Evolutionary conservation across 306 rosid genomes (phyloP).

Genomic region (Mimosa bimucronata): DNA sequence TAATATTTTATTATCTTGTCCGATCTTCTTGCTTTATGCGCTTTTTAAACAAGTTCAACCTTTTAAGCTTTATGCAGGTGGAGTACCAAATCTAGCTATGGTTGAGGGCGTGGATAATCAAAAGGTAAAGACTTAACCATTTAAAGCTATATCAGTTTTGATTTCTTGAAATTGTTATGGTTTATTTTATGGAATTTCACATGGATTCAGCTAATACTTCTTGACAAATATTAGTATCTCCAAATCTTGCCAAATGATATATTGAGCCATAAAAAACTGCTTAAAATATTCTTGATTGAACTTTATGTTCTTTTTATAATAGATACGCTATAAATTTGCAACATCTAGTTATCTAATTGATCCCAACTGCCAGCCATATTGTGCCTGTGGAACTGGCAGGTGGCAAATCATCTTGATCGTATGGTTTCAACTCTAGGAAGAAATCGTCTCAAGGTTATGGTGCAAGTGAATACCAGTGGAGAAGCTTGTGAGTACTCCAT

Average conservation of each 20-base stretch:
- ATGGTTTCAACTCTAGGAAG: slow-evolving; percentile 74
- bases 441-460: slow-evolving; percentile 71
- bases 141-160: neutral
- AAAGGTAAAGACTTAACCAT: slow-evolving; percentile 61
- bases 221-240: slow-evolving; percentile 34
- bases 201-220: slow-evolving; percentile 36
- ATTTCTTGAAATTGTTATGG: neutral
- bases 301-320: slow-evolving; percentile 6
- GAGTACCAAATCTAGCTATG: slow-evolving; percentile 77
- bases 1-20: slow-evolving; percentile 22
- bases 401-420: slow-evolving; percentile 82
- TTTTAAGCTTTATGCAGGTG: slow-evolving; percentile 52
- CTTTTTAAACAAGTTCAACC: neutral
- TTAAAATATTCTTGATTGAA: neutral
- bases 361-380: slow-evolving; percentile 25
- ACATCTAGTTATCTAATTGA: slow-evolving; percentile 26
- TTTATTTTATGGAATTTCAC: neutral
- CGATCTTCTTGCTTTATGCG: slow-evolving; percentile 37
- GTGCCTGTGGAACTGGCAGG: slow-evolving; percentile 53
- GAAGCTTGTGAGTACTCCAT: slow-evolving; percentile 69
- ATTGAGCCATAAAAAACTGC: neutral
- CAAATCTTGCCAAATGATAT: slow-evolving; percentile 19
- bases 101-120: slow-evolving; percentile 84
- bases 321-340: slow-evolving; percentile 17
- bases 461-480: slow-evolving; percentile 96